Base-by-base conservation (phyloP, 805 yeast species). In the Maudiozyma serrabonitensis region DNA sequence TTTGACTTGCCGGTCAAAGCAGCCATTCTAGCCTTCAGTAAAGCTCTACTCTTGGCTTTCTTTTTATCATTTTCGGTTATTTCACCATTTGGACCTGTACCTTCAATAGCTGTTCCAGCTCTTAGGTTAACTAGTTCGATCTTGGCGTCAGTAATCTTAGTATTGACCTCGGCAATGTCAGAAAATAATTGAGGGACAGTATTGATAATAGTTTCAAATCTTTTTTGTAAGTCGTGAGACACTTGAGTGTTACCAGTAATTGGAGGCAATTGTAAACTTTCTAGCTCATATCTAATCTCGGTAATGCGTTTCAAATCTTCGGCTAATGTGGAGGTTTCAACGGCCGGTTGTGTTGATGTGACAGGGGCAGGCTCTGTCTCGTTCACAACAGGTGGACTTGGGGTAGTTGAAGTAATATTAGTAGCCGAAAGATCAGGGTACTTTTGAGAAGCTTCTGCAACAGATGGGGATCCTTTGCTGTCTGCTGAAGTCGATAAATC, bases 31-130 rank as follows among this genome's bases (percentile, higher is more conserved):
- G 90, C 86, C 54, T 82, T 81, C 57, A 93, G 72, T 50, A 81
- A 69, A 40, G 91, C 95, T 61, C 85, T 84, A 41, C 87, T 82
- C 56, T 78, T 82, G 39, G 91, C 93, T 58, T 85, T 84, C 54
- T 85, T 78, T 52, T 85, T 77, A 62, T 90, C 97, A 13, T 80
- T 68, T 25, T 87, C 96, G 2, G 97, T 90, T 8, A 88, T 78
- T 52, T 80, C 80, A 31, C 97, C 97, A 59, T 84, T 80, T 44
- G 88, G 84, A 7, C 97, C 98, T 6, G 93, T 79, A 4, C 96
- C 97, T 26, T 74, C 72, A 67, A 88, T 74, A 3, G 82, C 74
- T 2, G 80, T 75, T 11, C 96, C 96, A 59, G 85, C 76, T 54
- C 79, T 79, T 56, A 75, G 64, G 57, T 82, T 80, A 63, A 77